Evolutionary conservation across 352 stramenopile species (phyloP).

Genomic region (Phytophthora sp.): DNA sequence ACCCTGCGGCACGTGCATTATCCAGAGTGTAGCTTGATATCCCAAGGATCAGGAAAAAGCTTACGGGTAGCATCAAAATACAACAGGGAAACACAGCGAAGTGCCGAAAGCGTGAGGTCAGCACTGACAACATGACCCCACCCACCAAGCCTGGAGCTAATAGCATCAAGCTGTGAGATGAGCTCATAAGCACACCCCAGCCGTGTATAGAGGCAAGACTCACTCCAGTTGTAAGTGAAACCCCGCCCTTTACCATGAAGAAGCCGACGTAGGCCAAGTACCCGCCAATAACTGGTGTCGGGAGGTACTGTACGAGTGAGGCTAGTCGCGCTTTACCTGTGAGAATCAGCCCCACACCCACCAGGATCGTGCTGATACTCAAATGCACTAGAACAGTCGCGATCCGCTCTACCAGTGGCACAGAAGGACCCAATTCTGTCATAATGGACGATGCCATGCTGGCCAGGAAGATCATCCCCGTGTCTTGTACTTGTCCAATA

Average conservation of each 20-base stretch:
- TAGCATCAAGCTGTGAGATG: conserved; percentile 64
- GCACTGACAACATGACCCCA: conserved; percentile 72
- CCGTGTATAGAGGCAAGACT: conserved; percentile 72
- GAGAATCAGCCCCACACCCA: conserved; percentile 93
- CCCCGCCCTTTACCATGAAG: conserved; percentile 93
- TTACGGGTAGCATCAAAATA: conserved; percentile 52
- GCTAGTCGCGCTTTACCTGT: conserved; percentile 91
- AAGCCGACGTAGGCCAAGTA: conserved; percentile 98
- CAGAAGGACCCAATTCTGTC: conserved; percentile 61
- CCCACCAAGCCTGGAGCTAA: conserved; percentile 76
- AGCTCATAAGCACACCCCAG: conserved; percentile 71
- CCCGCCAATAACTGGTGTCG: conserved; percentile 94
- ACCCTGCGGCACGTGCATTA: conserved; percentile 89
- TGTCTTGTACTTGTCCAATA: conserved; percentile 97
- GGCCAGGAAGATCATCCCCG: conserved; percentile 96
- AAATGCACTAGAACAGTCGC: conserved; percentile 94
- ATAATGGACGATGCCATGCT: conserved; percentile 93
- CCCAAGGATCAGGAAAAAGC: conserved; percentile 90
- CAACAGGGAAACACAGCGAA: conserved; percentile 71
- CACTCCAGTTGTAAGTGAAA: conserved; percentile 86
- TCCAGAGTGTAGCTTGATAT: conserved; percentile 75
- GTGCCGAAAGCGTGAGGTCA: conserved; percentile 71
- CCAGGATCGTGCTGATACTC: conserved; percentile 85
- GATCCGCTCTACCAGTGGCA: conserved; percentile 67
- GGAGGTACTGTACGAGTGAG: conserved; percentile 95